Conservation (phyloP, 805 yeast species). For the Saccharomyces jurei region DNA sequence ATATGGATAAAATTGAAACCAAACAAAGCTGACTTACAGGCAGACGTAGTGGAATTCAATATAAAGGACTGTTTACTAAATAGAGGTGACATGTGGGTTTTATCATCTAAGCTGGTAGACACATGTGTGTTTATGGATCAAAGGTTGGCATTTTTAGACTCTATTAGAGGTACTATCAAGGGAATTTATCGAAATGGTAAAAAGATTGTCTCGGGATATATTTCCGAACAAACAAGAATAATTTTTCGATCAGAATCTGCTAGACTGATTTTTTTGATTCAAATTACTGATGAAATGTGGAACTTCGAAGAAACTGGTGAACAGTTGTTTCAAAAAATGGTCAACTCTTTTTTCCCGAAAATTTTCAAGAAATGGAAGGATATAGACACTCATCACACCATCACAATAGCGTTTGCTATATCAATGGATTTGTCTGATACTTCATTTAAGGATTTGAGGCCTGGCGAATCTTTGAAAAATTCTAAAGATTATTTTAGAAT, state of each 20-base stretch:
- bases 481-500: constrained; percentile 80
- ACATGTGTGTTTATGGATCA: constrained; percentile 63
- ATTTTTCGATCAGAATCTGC: constrained; percentile 91
- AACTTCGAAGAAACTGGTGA: constrained; percentile 96
- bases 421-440: constrained; percentile 51
- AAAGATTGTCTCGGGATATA: constrained; percentile 64
- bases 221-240: constrained; percentile 66
- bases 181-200: constrained; percentile 58
- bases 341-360: constrained; percentile 85
- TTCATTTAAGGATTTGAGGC: constrained; percentile 50
- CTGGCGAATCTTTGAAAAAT: constrained; percentile 63
- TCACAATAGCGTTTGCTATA: constrained; percentile 80
- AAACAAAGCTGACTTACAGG: constrained; percentile 42
- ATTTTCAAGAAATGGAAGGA: constrained; percentile 83
- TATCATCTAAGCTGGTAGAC: constrained; percentile 53
- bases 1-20: constrained; percentile 48
- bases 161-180: constrained; percentile 56
- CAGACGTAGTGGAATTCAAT: constrained; percentile 75
- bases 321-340: constrained; percentile 82
- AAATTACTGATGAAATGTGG: constrained; percentile 95
- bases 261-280: constrained; percentile 71
- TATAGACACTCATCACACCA: constrained; percentile 79
- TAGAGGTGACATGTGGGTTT: constrained; percentile 88
- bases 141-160: constrained; percentile 50
- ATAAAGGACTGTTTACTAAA: constrained; percentile 74